phyloP scores from a whole-genome alignment of 1,139 yeast species.

The Yamadazyma friedrichii region DNA sequence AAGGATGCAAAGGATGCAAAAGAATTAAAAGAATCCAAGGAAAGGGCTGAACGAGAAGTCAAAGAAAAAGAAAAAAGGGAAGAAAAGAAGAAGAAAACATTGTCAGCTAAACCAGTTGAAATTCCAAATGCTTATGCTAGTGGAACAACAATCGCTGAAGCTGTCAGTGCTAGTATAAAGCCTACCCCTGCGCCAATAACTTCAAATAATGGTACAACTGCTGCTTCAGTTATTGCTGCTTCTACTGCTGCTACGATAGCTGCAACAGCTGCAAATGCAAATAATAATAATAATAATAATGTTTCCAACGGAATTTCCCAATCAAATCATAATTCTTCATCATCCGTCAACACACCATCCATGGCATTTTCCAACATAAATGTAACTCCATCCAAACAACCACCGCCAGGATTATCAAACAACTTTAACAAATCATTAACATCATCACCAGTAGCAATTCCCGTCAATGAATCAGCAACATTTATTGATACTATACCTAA shows the following conservation, averaged over 20 bases:
- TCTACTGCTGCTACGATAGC: constrained; percentile 14
- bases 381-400: constrained; percentile 12
- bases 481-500: constrained; percentile 33
- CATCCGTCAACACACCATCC: constrained; percentile 6
- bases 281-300: constrained; percentile 9
- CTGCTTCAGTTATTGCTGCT: constrained; percentile 14
- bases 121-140: constrained; percentile 15
- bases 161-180: constrained; percentile 10
- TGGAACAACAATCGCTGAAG: constrained; percentile 19
- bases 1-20: constrained; percentile 6
- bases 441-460: constrained; percentile 19
- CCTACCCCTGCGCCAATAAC: not conserved
- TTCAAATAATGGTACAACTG: not conserved
- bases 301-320: constrained; percentile 1
- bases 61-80: constrained; percentile 7
- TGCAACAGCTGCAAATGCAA: constrained; percentile 9
- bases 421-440: constrained; percentile 11
- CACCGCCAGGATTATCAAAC: constrained; percentile 26
- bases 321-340: constrained; percentile 7
- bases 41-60: constrained; percentile 8
- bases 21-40: constrained; percentile 10
- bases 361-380: constrained; percentile 1
- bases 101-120: constrained; percentile 10
- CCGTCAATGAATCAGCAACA: constrained; percentile 14
- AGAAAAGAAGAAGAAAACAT: constrained; percentile 4